phyloP scores from a whole-genome alignment of 495 filamentous ascomycete species.

The Xylaria longipes region DNA sequence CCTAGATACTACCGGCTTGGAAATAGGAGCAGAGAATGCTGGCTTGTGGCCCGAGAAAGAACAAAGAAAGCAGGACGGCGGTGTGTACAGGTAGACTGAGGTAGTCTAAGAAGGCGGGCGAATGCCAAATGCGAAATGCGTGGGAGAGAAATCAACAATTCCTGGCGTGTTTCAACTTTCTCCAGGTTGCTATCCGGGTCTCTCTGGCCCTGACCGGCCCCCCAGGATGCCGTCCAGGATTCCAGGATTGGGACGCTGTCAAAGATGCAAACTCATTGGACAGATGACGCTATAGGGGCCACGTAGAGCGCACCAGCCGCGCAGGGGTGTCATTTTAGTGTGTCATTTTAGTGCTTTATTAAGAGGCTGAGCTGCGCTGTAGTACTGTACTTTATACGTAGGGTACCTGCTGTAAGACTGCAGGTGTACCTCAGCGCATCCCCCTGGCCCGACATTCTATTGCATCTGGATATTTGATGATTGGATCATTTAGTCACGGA shows the following conservation, averaged over 20 bases:
- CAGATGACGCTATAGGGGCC: slow-evolving; percentile 20
- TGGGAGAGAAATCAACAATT: slow-evolving; percentile 8
- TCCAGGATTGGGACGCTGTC: slow-evolving; percentile 13
- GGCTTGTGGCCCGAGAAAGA: background rate
- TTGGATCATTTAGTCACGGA: background rate
- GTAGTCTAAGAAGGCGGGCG: background rate
- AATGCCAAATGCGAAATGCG: slow-evolving; percentile 12
- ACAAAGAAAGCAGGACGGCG: slow-evolving; percentile 3
- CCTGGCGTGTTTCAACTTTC: slow-evolving; percentile 26
- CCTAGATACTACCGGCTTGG: background rate
- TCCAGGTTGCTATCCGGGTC: slow-evolving; percentile 7
- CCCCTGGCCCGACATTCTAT: background rate
- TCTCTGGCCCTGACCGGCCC: background rate
- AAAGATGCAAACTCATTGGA: slow-evolving; percentile 22
- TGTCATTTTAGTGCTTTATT: slow-evolving; percentile 1
- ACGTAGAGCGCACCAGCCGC: slow-evolving; percentile 16
- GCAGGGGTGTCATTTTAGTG: slow-evolving; percentile 3
- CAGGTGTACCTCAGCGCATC: background rate
- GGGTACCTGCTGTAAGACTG: background rate
- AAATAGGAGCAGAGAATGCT: background rate
- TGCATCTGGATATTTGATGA: background rate
- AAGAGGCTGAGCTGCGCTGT: slow-evolving; percentile 16
- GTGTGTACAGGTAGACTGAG: background rate
- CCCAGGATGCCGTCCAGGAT: background rate
- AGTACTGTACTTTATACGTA: background rate